Evolutionary conservation across 495 filamentous ascomycete species (phyloP), one percentile per base, ranked within the genome.

Genomic region (Neurospora sp.): DNA sequence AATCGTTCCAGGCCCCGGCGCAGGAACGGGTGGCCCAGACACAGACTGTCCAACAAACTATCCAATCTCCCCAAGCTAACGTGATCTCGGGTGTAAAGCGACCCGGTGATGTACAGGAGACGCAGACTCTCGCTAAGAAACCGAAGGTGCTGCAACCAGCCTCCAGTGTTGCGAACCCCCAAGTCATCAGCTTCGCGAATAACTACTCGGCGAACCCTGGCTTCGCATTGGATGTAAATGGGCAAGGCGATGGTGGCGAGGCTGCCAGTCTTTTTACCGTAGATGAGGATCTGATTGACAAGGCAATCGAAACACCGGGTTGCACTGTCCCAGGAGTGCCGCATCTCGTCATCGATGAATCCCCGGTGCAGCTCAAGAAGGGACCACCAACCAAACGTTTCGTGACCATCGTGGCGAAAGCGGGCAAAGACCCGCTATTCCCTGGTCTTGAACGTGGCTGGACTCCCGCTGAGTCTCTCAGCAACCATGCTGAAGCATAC

Each of bases 371-470:
- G 71, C 71, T 81, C 9, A 75, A 77, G 44, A 76, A 74, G 72
- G 74, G 73, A 0, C 70, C 78, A 20, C 80, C 78, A 5, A 78
- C 77, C 0, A 81, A 78, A 70, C 73, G 80, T 65, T 81, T 79
- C 61, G 78, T 80, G 7, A 44, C 74, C 1, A 70, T 80, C 4
- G 10, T 75, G 9, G 65, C 77, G 4, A 81, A 76, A 70, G 75
- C 75, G 8, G 77, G 72, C 9, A 73, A 75, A 31, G 71, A 71
- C 18, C 77, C 80, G 27, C 61, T 81, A 40, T 80, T 80, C 72
- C 70, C 78, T 8, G 69, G 73, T 20, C 41, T 73, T 3, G 69
- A 73, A 59, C 69, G 71, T 16, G 78, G 73, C 0, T 80, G 79
- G 79, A 77, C 72, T 8, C 73, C 72, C 14, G 76, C 78, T 31